Evolutionary conservation across 2,329 filamentous ascomycete genomes (phyloP).

Genomic region (Ophiosphaerella korrae): DNA sequence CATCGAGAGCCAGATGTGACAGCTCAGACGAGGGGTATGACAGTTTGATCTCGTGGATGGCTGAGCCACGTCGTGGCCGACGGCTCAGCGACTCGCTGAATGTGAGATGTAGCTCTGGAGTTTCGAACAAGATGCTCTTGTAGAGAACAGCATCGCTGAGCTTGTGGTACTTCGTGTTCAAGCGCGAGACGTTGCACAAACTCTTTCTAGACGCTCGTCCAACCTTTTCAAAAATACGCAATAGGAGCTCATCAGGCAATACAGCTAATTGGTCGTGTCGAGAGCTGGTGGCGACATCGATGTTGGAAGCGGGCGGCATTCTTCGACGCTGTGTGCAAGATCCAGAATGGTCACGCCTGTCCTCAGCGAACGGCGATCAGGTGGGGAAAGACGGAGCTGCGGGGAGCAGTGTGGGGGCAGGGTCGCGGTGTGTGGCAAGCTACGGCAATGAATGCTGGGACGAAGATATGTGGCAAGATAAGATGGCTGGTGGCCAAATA

Average conservation of each 20-base stretch:
- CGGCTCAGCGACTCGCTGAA: constrained; percentile 41
- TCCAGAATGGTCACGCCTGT: too few species aligned
- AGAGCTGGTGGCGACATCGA: neutral
- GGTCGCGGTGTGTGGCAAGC: too few species aligned
- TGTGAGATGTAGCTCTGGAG: constrained; percentile 38
- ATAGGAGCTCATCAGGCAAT: constrained; percentile 38
- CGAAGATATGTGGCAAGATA: too few species aligned
- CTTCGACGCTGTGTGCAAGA: neutral
- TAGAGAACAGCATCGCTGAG: constrained; percentile 40
- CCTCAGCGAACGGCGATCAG: constrained; percentile 20
- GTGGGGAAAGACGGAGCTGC: constrained; percentile 7
- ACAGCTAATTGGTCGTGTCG: constrained; percentile 19
- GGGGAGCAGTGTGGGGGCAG: too few species aligned
- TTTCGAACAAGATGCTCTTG: constrained; percentile 39
- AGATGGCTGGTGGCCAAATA: too few species aligned
- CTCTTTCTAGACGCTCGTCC: constrained; percentile 31
- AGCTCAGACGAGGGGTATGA: constrained; percentile 39
- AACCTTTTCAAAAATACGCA: constrained; percentile 36
- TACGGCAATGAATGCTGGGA: too few species aligned
- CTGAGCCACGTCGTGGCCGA: constrained; percentile 38
- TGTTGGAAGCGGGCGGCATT: neutral
- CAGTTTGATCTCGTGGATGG: constrained; percentile 39
- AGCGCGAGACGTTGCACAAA: constrained; percentile 34
- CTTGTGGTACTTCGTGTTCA: constrained; percentile 38
- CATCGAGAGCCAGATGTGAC: constrained; percentile 35